These are phyloP conservation scores for Anastatica hierochuntica DNA, from an alignment of 345 rosid species.

Conservation along the genomic window DNA sequence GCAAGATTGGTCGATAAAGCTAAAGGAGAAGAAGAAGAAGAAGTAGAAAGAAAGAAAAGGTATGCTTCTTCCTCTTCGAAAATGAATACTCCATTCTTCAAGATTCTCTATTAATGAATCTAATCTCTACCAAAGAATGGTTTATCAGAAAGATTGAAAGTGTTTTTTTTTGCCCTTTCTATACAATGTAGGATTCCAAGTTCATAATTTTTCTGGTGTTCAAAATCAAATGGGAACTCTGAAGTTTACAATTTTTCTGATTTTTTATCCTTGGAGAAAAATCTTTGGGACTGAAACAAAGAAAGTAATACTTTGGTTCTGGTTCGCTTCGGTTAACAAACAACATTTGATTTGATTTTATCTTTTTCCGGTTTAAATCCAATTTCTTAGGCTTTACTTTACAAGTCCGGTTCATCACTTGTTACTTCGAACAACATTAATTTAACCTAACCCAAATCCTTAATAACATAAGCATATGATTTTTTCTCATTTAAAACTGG, in stretches of 20 bases:
- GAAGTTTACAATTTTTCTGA: no score
- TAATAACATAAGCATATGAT: no score
- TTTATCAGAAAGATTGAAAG: constrained; percentile 1
- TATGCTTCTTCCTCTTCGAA: constrained; percentile 1
- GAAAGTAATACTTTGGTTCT: no score
- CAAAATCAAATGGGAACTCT: no score
- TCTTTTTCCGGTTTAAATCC: no score
- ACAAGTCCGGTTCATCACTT: no score
- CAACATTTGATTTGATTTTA: background rate
- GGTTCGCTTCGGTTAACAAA: no score
- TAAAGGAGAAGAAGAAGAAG: background rate
- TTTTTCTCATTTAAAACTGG: no score
- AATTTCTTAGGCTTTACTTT: no score
- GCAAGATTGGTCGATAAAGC: constrained; percentile 30
- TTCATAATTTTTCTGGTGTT: no score
- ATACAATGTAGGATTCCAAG: background rate
- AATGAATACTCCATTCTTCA: background rate
- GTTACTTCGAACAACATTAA: background rate
- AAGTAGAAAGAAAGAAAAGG: background rate
- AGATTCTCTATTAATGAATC: background rate
- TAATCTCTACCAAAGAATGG: background rate
- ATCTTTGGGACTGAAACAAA: no score
- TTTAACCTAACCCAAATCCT: background rate
- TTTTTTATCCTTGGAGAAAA: no score
- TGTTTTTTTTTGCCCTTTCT: background rate